Evolutionary conservation across 257 asterid species (phyloP), one percentile per base, ranked within the genome.

Genomic region (Eustoma russellianum): DNA sequence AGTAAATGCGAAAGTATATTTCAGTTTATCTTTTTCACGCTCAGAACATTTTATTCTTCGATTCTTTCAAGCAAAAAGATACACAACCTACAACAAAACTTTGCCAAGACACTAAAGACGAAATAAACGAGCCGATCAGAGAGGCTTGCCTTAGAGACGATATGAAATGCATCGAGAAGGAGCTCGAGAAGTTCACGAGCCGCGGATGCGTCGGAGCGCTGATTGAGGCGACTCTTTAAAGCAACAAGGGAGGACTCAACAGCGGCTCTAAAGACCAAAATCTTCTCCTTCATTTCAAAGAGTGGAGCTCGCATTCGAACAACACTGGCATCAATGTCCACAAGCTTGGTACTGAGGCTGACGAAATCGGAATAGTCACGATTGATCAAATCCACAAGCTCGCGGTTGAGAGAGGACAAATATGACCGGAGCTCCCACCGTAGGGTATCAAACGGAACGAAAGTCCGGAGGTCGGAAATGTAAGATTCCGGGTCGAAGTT

Each of bases 241-340:
- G 94, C 94, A 18, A 75, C 74, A 57, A 91, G 69, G 14, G 97
- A 83, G 40, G 68, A 66, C 13, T 82, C 95, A 13, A 91, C 90
- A 1, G 94, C 76, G 17, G 67, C 70, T 2, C 96, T 90, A 58
- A 84, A 87, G 1, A 77, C 62, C 62, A 76, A 57, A 48, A 91
- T 87, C 85, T 84, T 91, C 74, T 87, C 95, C 59, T 83, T 82
- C 69, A 87, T 77, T 77, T 91, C 98, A 18, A 84, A 70, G 58
- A 91, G 62, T 17, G 97, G 98, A 33, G 97, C 97, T 46, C 97
- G 80, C 98, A 91, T 91, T 48, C 98, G 88, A n/a, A 91, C 95
- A 9, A 91, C 94, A 45, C 87, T 85, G 14, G 82, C 80, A 44
- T 88, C 97, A 52, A 92, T 90, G 63, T 92, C 95, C 9, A 83